Evolutionary conservation across 176 grass and related monocot species (phyloP), one percentile per base, ranked within the genome.

Genomic region (Oryza officinalis): DNA sequence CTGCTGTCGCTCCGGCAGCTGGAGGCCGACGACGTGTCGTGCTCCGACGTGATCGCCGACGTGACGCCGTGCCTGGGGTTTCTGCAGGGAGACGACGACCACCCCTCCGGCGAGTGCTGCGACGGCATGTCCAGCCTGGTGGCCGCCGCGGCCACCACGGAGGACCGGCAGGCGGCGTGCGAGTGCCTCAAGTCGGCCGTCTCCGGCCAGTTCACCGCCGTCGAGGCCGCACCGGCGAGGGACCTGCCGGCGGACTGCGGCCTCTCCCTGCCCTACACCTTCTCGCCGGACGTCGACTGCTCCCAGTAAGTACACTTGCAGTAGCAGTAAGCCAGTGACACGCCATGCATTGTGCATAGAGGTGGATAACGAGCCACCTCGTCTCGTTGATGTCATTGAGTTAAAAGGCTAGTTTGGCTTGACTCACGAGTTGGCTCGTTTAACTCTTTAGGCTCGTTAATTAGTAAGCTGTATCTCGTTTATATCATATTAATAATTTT

Each of bases 271-370:
- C 4, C 71, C 40, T 84, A 33, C 81, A 47, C n/a, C 17, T 66
- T 91, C 81, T 78, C 85, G 30, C 59, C 89, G 5, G 77, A 84
- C 77, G 30, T 91, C 81, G 72, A 91, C 77, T 91, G 89, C 65
- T 22, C 65, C 13, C 33, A 35, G 89, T 91, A 70, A 87, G 89
- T 80, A 68, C 13, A 5, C 46, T 17, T 47, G 13, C 13, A 47
- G 45, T 15, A 47, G 13, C 0, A 5, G 14, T 14, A 17, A 49
- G 14, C 46, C 14, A 17, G 46, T 17, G 14, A 49, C 4, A 17
- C 46, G 14, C 46, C 4, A 17, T 49, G 14, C 14, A 17, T 37
- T 37, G 32, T 33, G 32, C 32, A 3, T 33, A 33, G 32, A 33
- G 32, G 32, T 33, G 32, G 32, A 33, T 33, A n/a, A n/a, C 28